Evolutionary conservation across 139 green algal species (phyloP).

Genomic region (Micromonas pusilla): DNA sequence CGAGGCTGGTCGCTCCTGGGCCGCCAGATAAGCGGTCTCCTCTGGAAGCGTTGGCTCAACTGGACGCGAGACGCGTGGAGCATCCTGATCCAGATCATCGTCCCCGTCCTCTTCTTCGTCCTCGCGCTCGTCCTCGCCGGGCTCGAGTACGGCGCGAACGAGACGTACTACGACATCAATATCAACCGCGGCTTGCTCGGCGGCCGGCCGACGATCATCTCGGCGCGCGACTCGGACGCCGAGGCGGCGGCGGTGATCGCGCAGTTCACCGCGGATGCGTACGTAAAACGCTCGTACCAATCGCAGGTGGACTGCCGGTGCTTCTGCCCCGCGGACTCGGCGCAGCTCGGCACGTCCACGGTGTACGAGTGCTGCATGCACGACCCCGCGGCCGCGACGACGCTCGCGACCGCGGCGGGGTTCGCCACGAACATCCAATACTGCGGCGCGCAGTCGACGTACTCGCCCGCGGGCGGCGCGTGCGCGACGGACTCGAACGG

Average conservation of each 20-base stretch:
- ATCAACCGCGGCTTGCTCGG: not conserved
- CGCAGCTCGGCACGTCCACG: not conserved
- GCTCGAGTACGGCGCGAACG: not conserved
- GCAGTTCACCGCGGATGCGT: not conserved
- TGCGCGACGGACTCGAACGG: not conserved
- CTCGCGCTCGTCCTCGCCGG: slow-evolving; percentile 12
- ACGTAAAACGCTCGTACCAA: not conserved
- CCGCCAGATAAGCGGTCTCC: slow-evolving; percentile 15
- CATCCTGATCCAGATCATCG: slow-evolving; percentile 22
- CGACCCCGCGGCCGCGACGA: not conserved
- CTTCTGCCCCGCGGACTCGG: not conserved
- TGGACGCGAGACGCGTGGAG: slow-evolving; percentile 9
- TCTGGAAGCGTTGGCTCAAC: slow-evolving; percentile 27
- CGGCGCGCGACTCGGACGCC: not conserved
- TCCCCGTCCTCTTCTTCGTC: slow-evolving; percentile 27
- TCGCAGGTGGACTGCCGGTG: not conserved
- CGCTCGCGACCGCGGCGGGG: not conserved
- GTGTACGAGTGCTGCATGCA: slow-evolving; percentile 1
- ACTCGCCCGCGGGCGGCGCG: no score
- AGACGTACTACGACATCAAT: not conserved
- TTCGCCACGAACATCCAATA: not conserved
- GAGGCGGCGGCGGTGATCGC: not conserved
- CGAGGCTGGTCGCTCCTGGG: not conserved
- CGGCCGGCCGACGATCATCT: not conserved
- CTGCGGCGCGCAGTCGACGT: not conserved